Base-by-base conservation (phyloP, 108 stramenopile species). In the Fistulifera pelliculosa region DNA sequence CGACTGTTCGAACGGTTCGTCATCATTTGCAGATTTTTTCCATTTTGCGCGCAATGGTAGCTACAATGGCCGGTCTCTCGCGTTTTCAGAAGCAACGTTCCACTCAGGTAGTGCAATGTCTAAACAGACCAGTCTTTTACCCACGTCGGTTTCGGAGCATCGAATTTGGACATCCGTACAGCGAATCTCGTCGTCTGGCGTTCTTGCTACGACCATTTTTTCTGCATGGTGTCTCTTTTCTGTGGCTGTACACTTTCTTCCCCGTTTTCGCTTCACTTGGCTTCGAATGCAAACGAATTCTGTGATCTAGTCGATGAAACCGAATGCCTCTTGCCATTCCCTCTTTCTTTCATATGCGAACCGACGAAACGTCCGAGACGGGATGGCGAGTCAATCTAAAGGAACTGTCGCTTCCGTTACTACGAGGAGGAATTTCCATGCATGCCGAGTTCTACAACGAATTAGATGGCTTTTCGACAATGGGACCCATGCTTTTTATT, bases 401-500 rank as follows among this genome's bases (percentile, higher is more conserved):
- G 26, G 49, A 16, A 1, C 41, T 58, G 1, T 71, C 60, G 10
- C 38, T 82, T 21, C 70, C 71, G 24, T 65, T 52, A 4, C 47
- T 77, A 19, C 49, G 65, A 51, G 75, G 68, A 5, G 52, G 63
- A 17, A 54, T 65, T 51, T 52, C 57, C 4, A 61, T 79, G 10
- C 57, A 68, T 57, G 41, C 31, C 11, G 53, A 39, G 19, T 72
- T 74, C 55, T 38, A 85, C 15, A 90, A 90, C 59, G 72, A 70
- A 40, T 42, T 79, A 53, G 89, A 90, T 60, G 89, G 89, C 1
- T 90, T 90, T 54, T 77, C 82, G 43, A 86, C 85, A 15, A 71
- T 75, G 62, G 80, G 70, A 2, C 78, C 83, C 17, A 78, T 86
- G 6, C 43, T 90, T 90, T 86, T 44, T 90, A 90, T 54, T 66